These are phyloP conservation scores for Plicaturopsis crispa DNA, from an alignment of 768 basidiomycete genomes.

Conservation along the genomic window DNA sequence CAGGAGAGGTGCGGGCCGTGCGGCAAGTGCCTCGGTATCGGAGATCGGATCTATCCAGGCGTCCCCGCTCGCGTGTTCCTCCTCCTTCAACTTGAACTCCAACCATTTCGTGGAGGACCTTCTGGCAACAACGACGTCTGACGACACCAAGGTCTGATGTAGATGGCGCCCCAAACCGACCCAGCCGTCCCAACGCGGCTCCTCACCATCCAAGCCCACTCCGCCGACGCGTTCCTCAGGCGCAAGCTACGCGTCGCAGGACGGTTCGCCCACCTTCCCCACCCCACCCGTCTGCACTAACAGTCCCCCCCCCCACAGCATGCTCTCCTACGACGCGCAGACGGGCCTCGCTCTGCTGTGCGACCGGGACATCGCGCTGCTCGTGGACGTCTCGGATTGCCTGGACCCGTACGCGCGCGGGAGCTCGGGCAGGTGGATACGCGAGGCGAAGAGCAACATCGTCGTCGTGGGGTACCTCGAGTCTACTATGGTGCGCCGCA, in stretches of 20 bases:
- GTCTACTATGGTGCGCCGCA: slow-evolving; percentile 27
- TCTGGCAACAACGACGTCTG: too few relatives aligned
- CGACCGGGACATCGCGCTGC: slow-evolving; percentile 41
- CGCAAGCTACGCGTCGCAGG: slow-evolving; percentile 54
- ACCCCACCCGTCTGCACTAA: neutral
- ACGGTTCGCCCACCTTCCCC: slow-evolving; percentile 30
- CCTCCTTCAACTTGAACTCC: too few relatives aligned
- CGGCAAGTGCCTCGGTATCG: too few relatives aligned
- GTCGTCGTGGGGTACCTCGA: slow-evolving; percentile 58
- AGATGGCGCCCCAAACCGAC: slow-evolving; percentile 44
- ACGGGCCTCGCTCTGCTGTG: slow-evolving; percentile 39
- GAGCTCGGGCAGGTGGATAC: slow-evolving; percentile 32
- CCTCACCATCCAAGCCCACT: too few relatives aligned
- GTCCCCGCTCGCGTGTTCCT: too few relatives aligned
- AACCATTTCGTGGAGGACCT: too few relatives aligned
- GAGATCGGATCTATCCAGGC: too few relatives aligned
- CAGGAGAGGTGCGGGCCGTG: too few relatives aligned
- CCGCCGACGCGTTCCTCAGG: slow-evolving; percentile 28
- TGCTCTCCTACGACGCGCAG: slow-evolving; percentile 47
- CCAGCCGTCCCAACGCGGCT: slow-evolving; percentile 37
- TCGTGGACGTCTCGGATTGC: slow-evolving; percentile 52
- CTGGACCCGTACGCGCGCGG: slow-evolving; percentile 31
- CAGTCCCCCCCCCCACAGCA: slow-evolving; percentile 26
- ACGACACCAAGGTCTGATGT: too few relatives aligned
- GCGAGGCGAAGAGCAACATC: slow-evolving; percentile 42